phyloP scores from a whole-genome alignment of 2,329 filamentous ascomycete species.

The Aspergillus oerlinghausenensis region DNA sequence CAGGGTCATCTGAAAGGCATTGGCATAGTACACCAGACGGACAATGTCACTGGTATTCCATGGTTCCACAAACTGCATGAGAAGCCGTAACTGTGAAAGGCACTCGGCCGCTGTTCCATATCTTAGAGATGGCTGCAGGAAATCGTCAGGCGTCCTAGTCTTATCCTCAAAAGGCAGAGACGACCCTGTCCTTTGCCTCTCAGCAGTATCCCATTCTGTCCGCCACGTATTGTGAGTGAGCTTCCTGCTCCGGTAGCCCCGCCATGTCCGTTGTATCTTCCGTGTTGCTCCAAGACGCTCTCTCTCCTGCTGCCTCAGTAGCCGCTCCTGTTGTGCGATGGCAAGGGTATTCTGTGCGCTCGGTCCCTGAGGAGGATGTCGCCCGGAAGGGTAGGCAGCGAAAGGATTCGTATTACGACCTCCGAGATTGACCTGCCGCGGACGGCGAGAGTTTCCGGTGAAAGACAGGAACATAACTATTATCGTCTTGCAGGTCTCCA shows the following conservation, averaged over 20 bases:
- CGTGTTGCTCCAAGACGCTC: conserved; percentile 69
- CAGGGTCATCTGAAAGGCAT: conserved; percentile 38
- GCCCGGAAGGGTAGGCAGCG: conserved; percentile 54
- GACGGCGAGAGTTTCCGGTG: conserved; percentile 77
- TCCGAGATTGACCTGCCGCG: conserved; percentile 89
- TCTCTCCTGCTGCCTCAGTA: conserved; percentile 74
- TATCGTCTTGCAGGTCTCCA: conserved; percentile 8
- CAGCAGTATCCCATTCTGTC: conserved; percentile 58
- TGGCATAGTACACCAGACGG: conserved; percentile 43
- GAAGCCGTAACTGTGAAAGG: conserved; percentile 56
- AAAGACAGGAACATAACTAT: conserved; percentile 81
- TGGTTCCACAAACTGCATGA: conserved; percentile 63
- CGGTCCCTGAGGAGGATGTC: conserved; percentile 52
- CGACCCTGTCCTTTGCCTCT: conserved; percentile 38
- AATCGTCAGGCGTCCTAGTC: conserved; percentile 41
- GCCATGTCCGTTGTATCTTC: conserved; percentile 74
- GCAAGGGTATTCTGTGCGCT: conserved; percentile 73
- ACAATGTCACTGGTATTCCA: conserved; percentile 36
- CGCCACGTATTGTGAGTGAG: conserved; percentile 56
- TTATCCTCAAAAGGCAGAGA: conserved; percentile 25
- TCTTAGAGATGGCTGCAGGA: conserved; percentile 41
- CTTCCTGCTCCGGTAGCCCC: conserved; percentile 65
- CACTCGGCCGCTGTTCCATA: conserved; percentile 36
- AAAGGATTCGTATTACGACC: conserved; percentile 80
- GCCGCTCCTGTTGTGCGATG: conserved; percentile 80